phyloP scores from a whole-genome alignment of 164 flowering plant species.

The Vitis cinerea region DNA sequence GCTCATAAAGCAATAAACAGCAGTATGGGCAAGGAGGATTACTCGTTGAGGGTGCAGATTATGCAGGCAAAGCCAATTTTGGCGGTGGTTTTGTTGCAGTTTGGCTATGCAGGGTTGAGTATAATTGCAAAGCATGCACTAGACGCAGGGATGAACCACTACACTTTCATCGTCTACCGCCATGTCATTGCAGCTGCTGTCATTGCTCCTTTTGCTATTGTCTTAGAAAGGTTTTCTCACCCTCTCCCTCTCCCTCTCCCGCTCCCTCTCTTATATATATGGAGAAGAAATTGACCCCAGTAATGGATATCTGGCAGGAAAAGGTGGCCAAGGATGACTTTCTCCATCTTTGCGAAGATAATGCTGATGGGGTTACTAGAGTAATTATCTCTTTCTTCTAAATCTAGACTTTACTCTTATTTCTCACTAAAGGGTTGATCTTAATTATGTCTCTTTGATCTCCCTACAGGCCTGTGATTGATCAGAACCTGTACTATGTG shows the following conservation, averaged over 20 bases:
- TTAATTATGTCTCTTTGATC: no score
- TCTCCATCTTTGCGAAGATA: conserved; percentile 29
- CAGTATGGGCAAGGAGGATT: no score
- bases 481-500: conserved; percentile 35
- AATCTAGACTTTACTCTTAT: no score
- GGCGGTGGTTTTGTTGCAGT: conserved; percentile 35
- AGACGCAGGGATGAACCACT: conserved; percentile 47
- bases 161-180: conserved; percentile 44
- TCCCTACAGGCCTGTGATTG: conserved; percentile 38
- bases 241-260: conserved; percentile 2
- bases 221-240: conserved; percentile 41
- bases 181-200: conserved; percentile 35
- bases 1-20: no score
- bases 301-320: conserved; percentile 27
- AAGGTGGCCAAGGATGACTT: conserved; percentile 35
- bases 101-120: conserved; percentile 43
- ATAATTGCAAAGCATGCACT: conserved; percentile 42
- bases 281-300: not conserved
- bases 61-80: conserved; percentile 28
- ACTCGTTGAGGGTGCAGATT: no score
- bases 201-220: conserved; percentile 48
- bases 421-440: no score
- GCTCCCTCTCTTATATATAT: not conserved
- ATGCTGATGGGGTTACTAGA: conserved; percentile 26
- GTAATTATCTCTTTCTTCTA: conserved; percentile 5